Evolutionary conservation across 768 basidiomycete species (phyloP).

Genomic region (Chiua virens): DNA sequence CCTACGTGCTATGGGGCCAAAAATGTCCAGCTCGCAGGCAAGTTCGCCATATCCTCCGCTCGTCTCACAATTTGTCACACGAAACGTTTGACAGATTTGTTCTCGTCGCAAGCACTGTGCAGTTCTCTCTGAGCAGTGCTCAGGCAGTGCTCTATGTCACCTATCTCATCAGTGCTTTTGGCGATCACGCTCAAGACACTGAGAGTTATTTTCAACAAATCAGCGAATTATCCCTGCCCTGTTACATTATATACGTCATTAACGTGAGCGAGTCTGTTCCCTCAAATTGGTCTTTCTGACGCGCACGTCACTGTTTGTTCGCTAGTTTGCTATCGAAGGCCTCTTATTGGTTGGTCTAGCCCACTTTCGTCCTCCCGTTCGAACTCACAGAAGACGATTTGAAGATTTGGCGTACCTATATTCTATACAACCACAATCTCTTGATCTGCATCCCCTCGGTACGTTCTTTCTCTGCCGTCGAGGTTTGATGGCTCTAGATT

Average conservation of each 20-base stretch:
- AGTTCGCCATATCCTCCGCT: background rate
- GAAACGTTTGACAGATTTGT: background rate
- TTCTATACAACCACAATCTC: conserved; percentile 13
- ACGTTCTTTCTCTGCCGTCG: background rate
- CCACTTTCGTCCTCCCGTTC: background rate
- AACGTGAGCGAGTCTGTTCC: conserved; percentile 9
- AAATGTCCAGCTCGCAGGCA: background rate
- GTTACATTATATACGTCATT: conserved; percentile 17
- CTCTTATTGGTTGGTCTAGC: conserved; percentile 14
- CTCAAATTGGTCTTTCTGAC: background rate
- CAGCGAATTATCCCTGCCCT: conserved; percentile 1
- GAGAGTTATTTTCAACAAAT: conserved; percentile 4
- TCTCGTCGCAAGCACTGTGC: conserved; percentile 4
- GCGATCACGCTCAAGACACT: background rate
- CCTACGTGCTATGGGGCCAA: conserved; percentile 13
- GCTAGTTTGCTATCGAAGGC: conserved; percentile 17
- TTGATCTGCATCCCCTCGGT: conserved; percentile 20
- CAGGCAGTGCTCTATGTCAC: conserved; percentile 1
- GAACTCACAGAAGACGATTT: background rate
- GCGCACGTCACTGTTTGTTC: background rate
- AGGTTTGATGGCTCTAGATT: background rate
- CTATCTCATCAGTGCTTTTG: conserved; percentile 1
- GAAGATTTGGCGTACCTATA: conserved; percentile 26
- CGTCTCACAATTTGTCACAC: background rate
- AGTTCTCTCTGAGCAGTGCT: conserved; percentile 7